phyloP scores from a whole-genome alignment of 371 early-diverging fungal species.

The Mortierella sp. region DNA sequence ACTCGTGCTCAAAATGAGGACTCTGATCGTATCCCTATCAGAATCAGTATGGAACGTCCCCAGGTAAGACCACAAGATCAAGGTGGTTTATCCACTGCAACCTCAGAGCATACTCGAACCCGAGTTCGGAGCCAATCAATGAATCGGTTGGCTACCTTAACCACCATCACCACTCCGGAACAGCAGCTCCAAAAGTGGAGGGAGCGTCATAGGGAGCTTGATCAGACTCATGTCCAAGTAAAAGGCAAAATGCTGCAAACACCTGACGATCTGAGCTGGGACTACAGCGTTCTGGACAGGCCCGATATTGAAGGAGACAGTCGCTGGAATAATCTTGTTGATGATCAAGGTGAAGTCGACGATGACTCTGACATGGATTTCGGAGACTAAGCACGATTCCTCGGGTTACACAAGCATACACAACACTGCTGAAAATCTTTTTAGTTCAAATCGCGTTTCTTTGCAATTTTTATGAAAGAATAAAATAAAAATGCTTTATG shows the following conservation, averaged over 20 bases:
- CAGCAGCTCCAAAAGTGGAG: neutral
- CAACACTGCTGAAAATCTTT: too few species aligned
- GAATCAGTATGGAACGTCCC: neutral
- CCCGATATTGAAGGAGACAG: neutral
- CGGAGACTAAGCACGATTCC: neutral
- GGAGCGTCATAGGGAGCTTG: neutral
- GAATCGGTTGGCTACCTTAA: neutral
- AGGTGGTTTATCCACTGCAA: too few species aligned
- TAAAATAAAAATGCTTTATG: too few species aligned
- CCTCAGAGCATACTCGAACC: neutral
- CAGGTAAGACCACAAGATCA: neutral
- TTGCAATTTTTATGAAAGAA: too few species aligned
- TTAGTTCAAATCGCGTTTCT: too few species aligned
- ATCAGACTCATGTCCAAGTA: neutral
- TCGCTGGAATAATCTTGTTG: neutral
- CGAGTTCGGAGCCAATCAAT: neutral
- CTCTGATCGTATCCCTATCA: neutral
- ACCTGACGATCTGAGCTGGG: neutral
- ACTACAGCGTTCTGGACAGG: neutral
- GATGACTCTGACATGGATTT: neutral
- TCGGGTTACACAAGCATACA: neutral
- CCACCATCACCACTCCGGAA: neutral
- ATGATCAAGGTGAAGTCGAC: neutral
- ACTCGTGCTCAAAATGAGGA: neutral
- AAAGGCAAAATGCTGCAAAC: neutral